These are phyloP conservation scores for Dissoconium aciculare DNA, from an alignment of 2,329 filamentous ascomycete genomes.

Conservation along the genomic window DNA sequence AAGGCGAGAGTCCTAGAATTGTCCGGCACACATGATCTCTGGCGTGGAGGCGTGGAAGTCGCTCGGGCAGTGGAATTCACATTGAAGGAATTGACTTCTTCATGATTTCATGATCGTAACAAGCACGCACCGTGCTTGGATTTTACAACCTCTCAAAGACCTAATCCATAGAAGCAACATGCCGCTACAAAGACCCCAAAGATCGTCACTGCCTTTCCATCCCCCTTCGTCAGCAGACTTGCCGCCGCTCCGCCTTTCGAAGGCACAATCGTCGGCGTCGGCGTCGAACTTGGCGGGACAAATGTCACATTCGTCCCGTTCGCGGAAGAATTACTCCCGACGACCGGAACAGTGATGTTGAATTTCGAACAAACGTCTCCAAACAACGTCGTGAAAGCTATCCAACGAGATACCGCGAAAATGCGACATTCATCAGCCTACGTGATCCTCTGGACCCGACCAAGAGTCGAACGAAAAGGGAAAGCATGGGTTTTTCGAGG, in stretches of 20 bases:
- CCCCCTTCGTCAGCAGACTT: too few species aligned
- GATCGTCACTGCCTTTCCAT: too few species aligned
- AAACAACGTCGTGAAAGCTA: slow-evolving; percentile 3
- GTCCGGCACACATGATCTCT: slow-evolving; percentile 48
- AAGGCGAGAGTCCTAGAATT: slow-evolving; percentile 33
- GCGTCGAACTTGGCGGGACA: neutral
- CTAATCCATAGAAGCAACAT: too few species aligned
- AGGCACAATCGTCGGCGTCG: neutral
- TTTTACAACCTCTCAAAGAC: too few species aligned
- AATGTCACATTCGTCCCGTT: slow-evolving; percentile 10
- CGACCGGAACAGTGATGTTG: slow-evolving; percentile 2
- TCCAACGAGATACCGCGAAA: too few species aligned
- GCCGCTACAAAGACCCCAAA: too few species aligned
- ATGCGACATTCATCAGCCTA: slow-evolving; percentile 2
- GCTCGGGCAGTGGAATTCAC: slow-evolving; percentile 27
- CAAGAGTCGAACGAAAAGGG: too few species aligned
- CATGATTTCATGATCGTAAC: too few species aligned
- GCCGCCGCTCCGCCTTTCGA: slow-evolving; percentile 1
- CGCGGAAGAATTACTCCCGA: slow-evolving; percentile 9
- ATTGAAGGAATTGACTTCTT: slow-evolving; percentile 15
- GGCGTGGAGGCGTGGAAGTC: slow-evolving; percentile 44
- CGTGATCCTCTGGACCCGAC: neutral
- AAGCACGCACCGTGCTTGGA: too few species aligned
- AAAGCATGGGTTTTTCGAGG: too few species aligned
- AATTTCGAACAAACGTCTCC: slow-evolving; percentile 2